A percentile compares a stretch with the other conserved stretches of the same genome.
Evolutionary conservation across 306 rosid genomes (phyloP).

Genomic region (Myrica gale): DNA sequence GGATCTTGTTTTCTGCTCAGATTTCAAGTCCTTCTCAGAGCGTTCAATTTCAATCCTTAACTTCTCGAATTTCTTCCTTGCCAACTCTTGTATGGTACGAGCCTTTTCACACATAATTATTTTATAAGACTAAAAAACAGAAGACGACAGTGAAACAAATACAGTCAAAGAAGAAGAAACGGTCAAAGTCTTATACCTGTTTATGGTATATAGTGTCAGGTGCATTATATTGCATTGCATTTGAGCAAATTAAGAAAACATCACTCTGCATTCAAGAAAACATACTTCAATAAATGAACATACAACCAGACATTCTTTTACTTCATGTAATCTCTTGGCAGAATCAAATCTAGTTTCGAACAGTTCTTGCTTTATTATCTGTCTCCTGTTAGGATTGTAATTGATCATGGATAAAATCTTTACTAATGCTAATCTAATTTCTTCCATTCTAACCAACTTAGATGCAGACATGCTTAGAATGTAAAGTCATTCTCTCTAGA

Average conservation of each 20-base stretch:
- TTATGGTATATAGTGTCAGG: conserved; percentile 88
- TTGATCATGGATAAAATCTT: too few relatives aligned
- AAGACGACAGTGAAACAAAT: conserved; percentile 12
- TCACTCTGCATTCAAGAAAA: conserved; percentile 72
- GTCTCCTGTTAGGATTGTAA: too few relatives aligned
- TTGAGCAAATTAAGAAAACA: conserved; percentile 79
- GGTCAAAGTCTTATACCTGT: conserved; percentile 56
- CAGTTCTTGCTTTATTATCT: too few relatives aligned
- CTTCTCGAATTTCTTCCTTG: conserved; percentile 80
- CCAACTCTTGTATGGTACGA: conserved; percentile 86
- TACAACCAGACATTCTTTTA: conserved; percentile 14
- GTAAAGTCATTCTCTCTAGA: background rate
- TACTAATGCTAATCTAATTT: too few relatives aligned
- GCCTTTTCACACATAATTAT: conserved; percentile 62
- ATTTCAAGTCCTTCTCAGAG: conserved; percentile 68
- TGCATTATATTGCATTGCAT: conserved; percentile 93
- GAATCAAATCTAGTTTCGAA: conserved; percentile 5
- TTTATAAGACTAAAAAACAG: conserved; percentile 26
- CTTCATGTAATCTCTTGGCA: conserved; percentile 8
- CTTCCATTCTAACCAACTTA: too few relatives aligned
- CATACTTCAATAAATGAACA: conserved; percentile 27
- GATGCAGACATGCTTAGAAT: background rate
- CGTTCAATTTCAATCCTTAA: conserved; percentile 53
- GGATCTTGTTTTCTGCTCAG: conserved; percentile 62
- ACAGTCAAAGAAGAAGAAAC: conserved; percentile 2